phyloP scores from a whole-genome alignment of 805 yeast genomes.

The Kregervanrija delftensis region DNA sequence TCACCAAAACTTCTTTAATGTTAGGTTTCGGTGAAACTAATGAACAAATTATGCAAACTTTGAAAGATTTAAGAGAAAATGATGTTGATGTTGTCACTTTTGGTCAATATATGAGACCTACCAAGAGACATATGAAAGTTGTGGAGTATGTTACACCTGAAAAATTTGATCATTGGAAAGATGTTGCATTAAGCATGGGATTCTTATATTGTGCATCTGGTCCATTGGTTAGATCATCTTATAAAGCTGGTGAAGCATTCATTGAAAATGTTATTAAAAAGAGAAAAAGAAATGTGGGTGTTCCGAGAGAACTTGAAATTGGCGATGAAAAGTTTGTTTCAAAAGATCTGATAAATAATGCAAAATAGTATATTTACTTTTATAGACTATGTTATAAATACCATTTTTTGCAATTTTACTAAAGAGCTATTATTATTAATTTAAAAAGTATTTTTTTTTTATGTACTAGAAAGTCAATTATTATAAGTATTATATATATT shows the following conservation, averaged over 20 bases:
- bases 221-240: slow-evolving; percentile 91
- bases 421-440: no score
- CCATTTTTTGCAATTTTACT: no score
- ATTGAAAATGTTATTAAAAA: slow-evolving; percentile 88
- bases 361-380: neutral
- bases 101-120: slow-evolving; percentile 99
- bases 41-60: slow-evolving; percentile 72
- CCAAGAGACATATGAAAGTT: slow-evolving; percentile 97
- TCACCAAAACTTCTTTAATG: slow-evolving; percentile 94
- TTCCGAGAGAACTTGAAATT: slow-evolving; percentile 25
- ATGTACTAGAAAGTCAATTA: no score
- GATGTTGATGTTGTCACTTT: slow-evolving; percentile 93
- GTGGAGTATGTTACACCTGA: slow-evolving; percentile 93
- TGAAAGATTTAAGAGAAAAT: slow-evolving; percentile 67
- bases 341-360: slow-evolving; percentile 13
- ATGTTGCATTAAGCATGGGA: slow-evolving; percentile 79
- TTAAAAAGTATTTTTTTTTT: no score
- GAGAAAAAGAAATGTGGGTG: slow-evolving; percentile 44
- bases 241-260: slow-evolving; percentile 97
- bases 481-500: no score
- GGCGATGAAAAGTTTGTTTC: slow-evolving; percentile 26
- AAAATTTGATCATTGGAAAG: slow-evolving; percentile 90
- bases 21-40: slow-evolving; percentile 95
- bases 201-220: slow-evolving; percentile 96
- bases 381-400: no score